A percentile compares a stretch with the other conserved stretches of the same genome.
Evolutionary conservation across 2,329 filamentous ascomycete species (phyloP).

Genomic region (Phaeomoniella chlamydospora): DNA sequence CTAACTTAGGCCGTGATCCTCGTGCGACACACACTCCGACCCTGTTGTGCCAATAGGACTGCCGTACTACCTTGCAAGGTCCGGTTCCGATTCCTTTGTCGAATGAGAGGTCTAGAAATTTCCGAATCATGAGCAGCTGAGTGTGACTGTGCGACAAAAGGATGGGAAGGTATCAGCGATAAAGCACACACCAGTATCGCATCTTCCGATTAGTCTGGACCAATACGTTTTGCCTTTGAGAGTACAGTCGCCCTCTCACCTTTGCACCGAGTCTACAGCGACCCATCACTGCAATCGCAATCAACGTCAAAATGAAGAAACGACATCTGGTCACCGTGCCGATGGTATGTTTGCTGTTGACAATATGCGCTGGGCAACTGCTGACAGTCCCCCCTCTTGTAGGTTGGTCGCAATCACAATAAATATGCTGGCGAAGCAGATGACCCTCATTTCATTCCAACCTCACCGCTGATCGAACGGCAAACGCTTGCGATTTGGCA

Average conservation of each 20-base stretch:
- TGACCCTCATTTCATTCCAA: slow-evolving; percentile 14
- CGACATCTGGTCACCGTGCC: background rate
- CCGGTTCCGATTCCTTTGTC: too few species aligned
- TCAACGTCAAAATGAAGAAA: background rate
- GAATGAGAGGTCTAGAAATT: too few species aligned
- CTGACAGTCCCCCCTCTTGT: background rate
- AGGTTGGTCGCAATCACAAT: slow-evolving; percentile 10
- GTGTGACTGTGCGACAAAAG: too few species aligned
- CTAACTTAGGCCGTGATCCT: too few species aligned
- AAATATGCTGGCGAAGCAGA: slow-evolving; percentile 20
- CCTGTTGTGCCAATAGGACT: too few species aligned
- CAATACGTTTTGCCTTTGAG: background rate
- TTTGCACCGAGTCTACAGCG: background rate
- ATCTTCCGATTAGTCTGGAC: too few species aligned
- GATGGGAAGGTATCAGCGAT: too few species aligned
- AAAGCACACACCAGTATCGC: too few species aligned
- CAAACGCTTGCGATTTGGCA: slow-evolving; percentile 17
- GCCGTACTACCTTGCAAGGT: too few species aligned
- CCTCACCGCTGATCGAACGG: slow-evolving; percentile 18
- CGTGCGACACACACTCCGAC: too few species aligned
- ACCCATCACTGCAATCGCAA: background rate
- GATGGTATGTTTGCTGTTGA: background rate
- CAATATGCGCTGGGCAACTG: background rate
- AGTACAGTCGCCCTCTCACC: background rate
- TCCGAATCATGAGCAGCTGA: too few species aligned